Evolutionary conservation across 1,284 basidiomycete species (phyloP), one percentile per base, ranked within the genome.

Genomic region (Mycosarcoma mackinlayi): DNA sequence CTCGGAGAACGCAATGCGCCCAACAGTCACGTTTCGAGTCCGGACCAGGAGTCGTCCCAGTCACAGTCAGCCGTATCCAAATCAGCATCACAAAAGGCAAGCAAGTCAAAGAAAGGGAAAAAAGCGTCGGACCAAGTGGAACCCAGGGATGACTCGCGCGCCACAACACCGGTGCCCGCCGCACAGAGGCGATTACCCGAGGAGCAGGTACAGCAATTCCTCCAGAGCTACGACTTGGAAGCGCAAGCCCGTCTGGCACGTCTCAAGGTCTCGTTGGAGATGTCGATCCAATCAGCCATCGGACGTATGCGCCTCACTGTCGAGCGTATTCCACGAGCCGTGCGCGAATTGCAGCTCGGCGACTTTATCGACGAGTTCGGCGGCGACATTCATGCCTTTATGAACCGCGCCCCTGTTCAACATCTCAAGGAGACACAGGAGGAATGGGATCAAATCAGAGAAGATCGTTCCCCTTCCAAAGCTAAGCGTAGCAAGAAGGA

Each of bases 181-280:
- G 68, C 59, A 6, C 54, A 62, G 21, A 54, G 42, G 23, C 50
- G 50, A 21, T 21, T 76, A 28, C 71, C 74, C 11, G 71, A 76
- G 41, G 68, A 68, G 2, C 74, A 74, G 44, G 61, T 76, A 19
- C 58, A 65, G 33, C 45, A 56, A 6, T 74, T 58, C 30, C 54
- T 76, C 11, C 50, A 65, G 6, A 72, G 66, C 42, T 76, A 74
- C 47, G 74, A 76, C 42, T 35, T 76, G 11, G 71, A 76, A n/a
- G 38, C 51, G 9, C 45, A 58, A n/a, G 31, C 53, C 8, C 60
- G 64, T 3, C 6, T 68, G 2, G 31, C 56, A 5, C 61, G 61
- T 2, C 41, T 73, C 1, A 24, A 39, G 24, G 50, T 61, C 0
- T 40, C 41, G 7, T 27, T 73, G n/a, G 65, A 65, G 24, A 55